Percentiles rank a stretch among this genome's conserved stretches.
Conservation (phyloP, 1,284 basidiomycete genomes). For the Hypsizygus ulmarius region DNA sequence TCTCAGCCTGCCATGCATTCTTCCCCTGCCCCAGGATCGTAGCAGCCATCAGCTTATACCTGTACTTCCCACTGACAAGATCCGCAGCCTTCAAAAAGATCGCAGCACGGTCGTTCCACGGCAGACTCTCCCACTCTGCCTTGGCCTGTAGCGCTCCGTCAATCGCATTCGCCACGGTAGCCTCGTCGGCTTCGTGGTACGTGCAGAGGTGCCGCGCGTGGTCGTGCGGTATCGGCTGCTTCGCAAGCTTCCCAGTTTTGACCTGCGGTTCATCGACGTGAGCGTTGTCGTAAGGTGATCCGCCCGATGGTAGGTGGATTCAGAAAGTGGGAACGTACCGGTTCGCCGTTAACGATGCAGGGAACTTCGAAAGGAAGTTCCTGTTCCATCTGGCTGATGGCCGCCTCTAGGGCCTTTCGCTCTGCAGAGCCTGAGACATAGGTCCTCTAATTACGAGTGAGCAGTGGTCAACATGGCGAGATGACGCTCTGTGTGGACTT, state of each 20-base stretch:
- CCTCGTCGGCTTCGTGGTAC: slow-evolving; percentile 87
- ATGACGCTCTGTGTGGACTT: background rate
- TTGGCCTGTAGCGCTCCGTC: slow-evolving; percentile 87
- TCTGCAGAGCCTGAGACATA: slow-evolving; percentile 85
- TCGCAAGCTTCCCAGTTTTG: slow-evolving; percentile 78
- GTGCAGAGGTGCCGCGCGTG: slow-evolving; percentile 80
- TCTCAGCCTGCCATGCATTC: slow-evolving; percentile 99
- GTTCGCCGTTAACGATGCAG: slow-evolving; percentile 88
- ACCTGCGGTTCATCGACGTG: slow-evolving; percentile 45
- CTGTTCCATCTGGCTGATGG: slow-evolving; percentile 79
- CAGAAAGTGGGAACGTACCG: slow-evolving; percentile 47
- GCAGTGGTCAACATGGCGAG: background rate
- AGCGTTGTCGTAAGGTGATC: slow-evolving; percentile 1
- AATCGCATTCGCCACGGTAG: slow-evolving; percentile 79
- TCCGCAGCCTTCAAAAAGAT: slow-evolving; percentile 98
- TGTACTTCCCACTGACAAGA: slow-evolving; percentile 90
- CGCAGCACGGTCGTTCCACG: slow-evolving; percentile 95
- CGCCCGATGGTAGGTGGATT: background rate
- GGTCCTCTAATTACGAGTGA: slow-evolving; percentile 34
- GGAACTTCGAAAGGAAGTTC: slow-evolving; percentile 90
- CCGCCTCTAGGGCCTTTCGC: slow-evolving; percentile 72
- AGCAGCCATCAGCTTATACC: slow-evolving; percentile 92
- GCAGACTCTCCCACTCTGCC: slow-evolving; percentile 87
- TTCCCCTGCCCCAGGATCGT: slow-evolving; percentile 99
- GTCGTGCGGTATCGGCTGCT: slow-evolving; percentile 82